Percentiles rank a stretch among this genome's conserved stretches.
phyloP scores from a whole-genome alignment of 129 eudicot species.

The Artemisia annua region DNA sequence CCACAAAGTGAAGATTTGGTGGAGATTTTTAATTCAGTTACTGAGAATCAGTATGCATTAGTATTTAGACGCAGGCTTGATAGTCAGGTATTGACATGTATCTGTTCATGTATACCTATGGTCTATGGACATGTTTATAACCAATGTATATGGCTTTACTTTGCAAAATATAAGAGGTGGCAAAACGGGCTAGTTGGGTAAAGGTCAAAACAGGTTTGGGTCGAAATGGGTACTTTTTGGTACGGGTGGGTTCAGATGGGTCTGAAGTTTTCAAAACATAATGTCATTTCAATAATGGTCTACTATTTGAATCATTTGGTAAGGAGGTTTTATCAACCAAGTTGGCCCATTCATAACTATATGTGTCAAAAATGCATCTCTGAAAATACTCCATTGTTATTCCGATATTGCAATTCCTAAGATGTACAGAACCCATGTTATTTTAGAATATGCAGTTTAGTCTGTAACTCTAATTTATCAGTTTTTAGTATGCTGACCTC shows the following conservation, averaged over 20 bases:
- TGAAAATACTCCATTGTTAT: no score
- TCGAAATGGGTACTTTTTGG: neutral
- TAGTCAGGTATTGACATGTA: constrained; percentile 69
- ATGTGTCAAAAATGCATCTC: no score
- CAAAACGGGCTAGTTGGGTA: neutral
- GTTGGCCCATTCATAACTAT: no score
- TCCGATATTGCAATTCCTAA: no score
- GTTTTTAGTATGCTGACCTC: neutral
- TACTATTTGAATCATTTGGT: no score
- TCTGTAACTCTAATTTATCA: neutral
- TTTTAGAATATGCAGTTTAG: neutral
- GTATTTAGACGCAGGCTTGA: constrained; percentile 79
- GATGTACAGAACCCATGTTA: neutral
- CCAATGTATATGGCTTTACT: neutral
- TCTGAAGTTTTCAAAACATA: neutral
- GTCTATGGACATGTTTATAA: neutral
- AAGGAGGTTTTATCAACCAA: no score
- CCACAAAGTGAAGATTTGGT: constrained; percentile 43
- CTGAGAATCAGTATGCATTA: constrained; percentile 56
- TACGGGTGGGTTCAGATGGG: neutral
- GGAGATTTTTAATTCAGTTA: constrained; percentile 51
- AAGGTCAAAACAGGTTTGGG: neutral
- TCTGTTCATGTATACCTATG: neutral
- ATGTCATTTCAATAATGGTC: no score
- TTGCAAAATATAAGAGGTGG: neutral